Conservation (phyloP, 192 early-diverging fungal species). For the Fimicolochytrium jonesii region DNA sequence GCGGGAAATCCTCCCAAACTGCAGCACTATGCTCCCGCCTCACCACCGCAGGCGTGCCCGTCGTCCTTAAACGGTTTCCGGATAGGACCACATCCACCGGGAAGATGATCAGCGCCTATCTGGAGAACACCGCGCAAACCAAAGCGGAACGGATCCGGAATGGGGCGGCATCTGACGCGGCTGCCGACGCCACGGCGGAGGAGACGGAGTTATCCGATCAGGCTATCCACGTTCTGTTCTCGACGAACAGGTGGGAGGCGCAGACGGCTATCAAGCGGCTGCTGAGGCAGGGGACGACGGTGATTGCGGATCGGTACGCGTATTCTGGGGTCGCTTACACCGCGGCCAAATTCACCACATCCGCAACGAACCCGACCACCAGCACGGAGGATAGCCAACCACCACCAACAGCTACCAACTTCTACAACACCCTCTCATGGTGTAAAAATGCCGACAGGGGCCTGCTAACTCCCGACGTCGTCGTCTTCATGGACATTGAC, state of each 20-base stretch:
- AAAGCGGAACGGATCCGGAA: no score
- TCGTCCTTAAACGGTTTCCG: constrained; percentile 77
- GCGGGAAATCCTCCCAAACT: constrained; percentile 90
- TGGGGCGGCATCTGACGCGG: no score
- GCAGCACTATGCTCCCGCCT: constrained; percentile 60
- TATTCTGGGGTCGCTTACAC: constrained; percentile 94
- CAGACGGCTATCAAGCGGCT: constrained; percentile 59
- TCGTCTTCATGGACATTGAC: constrained; percentile 83
- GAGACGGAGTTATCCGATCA: constrained; percentile 68
- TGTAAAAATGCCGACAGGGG: constrained; percentile 84
- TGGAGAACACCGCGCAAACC: no score
- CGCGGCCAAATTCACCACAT: constrained; percentile 67
- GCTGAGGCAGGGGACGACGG: constrained; percentile 63
- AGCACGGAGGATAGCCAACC: background rate
- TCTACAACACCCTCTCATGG: constrained; percentile 78
- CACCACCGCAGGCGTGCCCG: constrained; percentile 33
- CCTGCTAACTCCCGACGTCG: constrained; percentile 77
- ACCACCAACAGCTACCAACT: constrained; percentile 51
- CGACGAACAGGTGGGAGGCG: constrained; percentile 93
- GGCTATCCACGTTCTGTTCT: constrained; percentile 89
- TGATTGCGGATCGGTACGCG: constrained; percentile 92
- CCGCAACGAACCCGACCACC: background rate
- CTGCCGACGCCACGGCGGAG: background rate
- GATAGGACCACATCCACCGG: constrained; percentile 93
- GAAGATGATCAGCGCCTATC: constrained; percentile 80